phyloP scores from a whole-genome alignment of 1,284 basidiomycete genomes.

The Sutorius eximius region DNA sequence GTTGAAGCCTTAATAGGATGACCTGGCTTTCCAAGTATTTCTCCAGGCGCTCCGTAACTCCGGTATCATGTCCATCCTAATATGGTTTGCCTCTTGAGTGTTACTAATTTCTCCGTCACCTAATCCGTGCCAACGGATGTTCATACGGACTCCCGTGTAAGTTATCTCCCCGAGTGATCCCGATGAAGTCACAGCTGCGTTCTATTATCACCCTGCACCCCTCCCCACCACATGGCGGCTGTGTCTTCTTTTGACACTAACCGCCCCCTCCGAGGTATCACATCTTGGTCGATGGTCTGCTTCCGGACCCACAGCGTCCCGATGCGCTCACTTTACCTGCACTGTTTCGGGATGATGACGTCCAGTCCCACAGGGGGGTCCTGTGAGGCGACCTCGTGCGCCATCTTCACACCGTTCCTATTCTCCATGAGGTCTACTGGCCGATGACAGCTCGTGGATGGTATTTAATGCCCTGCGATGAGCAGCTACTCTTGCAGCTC shows the following conservation, averaged over 20 bases:
- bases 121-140: neutral
- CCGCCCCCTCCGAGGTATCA: neutral
- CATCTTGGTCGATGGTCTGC: neutral
- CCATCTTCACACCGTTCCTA: constrained; percentile 9
- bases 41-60: neutral
- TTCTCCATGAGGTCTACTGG: constrained; percentile 4
- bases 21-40: neutral
- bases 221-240: constrained; percentile 1
- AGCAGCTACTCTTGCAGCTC: neutral
- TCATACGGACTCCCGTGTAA: constrained; percentile 3
- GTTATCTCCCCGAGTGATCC: neutral
- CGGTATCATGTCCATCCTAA: neutral
- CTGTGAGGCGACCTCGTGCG: constrained; percentile 4
- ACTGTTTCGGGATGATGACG: neutral
- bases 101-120: neutral
- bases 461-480: constrained; percentile 19
- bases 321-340: neutral
- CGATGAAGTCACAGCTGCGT: neutral
- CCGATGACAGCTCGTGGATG: neutral
- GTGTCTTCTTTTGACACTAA: neutral
- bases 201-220: neutral
- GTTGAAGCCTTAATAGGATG: neutral
- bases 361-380: neutral
- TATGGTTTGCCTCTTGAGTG: neutral
- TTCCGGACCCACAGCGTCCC: constrained; percentile 10